Evolutionary conservation across 2,329 filamentous ascomycete genomes (phyloP), one percentile per base, ranked within the genome.

Genomic region (Fusarium sp.): DNA sequence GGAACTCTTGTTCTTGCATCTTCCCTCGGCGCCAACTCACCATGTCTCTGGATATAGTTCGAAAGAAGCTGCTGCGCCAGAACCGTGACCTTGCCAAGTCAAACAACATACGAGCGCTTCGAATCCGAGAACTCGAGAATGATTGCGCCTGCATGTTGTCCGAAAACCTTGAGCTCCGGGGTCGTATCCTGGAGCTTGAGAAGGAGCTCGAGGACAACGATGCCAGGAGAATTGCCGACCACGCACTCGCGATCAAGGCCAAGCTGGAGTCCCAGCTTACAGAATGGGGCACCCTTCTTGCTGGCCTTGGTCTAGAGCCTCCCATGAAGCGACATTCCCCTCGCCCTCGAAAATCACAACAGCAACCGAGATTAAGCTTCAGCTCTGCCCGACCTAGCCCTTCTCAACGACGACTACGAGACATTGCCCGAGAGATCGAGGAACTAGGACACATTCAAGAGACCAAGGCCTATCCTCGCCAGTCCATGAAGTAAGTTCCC

Each of bases 31-130:
- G 40, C 27, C 60, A 72, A 58, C 72, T 77, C 37, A 79, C 67
- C 43, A 52, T 72, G 58, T 76, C 60, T 63, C 66, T 50, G 62
- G 63, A 57, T 71, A 12, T 77, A 95, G 93, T 96, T 69, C 93
- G 94, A 81, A 90, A 92, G 79, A 92, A 93, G 80, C 94, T 95
- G 80, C 86, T 95, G 78, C 90, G 94, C 64, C 94, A 97, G 81
- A 97, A 97, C 81, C 90, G 93, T 83, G 94, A 97, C 79, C 92
- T 97, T 73, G 94, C 94, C 72, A 91, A 92, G 80, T 90, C 89
- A 78, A 97, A 97, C 84, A 94, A 94, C 27, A 88, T 89, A 60
- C 93, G 95, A 81, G 93, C 93, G 35, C 87, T 94, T 35, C 92
- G 92, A 74, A 95, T 97, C 77, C 91, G 94, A 69, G 90, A 87